A percentile compares a stretch with the other conserved stretches of the same genome.
phyloP scores from a whole-genome alignment of 495 filamentous ascomycete genomes.

The Cenococcum geophilum region DNA sequence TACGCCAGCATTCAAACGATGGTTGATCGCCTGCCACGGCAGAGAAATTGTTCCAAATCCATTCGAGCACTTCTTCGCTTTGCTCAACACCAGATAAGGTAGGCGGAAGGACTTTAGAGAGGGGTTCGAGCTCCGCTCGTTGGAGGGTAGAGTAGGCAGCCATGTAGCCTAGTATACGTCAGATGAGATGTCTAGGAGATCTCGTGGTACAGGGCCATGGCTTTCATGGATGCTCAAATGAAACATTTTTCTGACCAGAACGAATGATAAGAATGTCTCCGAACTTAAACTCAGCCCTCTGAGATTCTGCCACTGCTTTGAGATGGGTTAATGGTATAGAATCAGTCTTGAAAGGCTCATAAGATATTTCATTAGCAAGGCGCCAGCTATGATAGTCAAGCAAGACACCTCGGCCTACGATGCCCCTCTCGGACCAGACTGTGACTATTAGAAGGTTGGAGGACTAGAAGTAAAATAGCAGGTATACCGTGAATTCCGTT shows the following conservation, averaged over 20 bases:
- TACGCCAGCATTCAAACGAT: constrained; percentile 37
- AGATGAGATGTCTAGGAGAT: not conserved
- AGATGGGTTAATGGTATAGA: constrained; percentile 45
- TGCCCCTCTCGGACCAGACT: constrained; percentile 41
- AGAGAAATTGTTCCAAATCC: constrained; percentile 36
- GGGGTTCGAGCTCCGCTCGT: constrained; percentile 34
- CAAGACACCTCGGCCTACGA: constrained; percentile 46
- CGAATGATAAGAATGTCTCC: constrained; percentile 54
- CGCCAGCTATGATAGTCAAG: constrained; percentile 39
- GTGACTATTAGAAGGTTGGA: not conserved
- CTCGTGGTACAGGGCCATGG: not conserved
- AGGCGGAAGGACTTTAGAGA: constrained; percentile 36
- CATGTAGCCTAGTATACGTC: constrained; percentile 41
- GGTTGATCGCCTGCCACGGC: constrained; percentile 37
- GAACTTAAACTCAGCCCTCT: constrained; percentile 46
- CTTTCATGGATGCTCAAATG: not conserved
- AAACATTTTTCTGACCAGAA: constrained; percentile 9
- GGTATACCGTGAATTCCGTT: constrained; percentile 47
- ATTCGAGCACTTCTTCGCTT: constrained; percentile 41
- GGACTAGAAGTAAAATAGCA: not conserved
- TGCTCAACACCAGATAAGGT: constrained; percentile 47
- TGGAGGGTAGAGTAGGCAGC: constrained; percentile 33
- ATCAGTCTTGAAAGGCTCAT: constrained; percentile 41
- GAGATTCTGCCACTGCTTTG: constrained; percentile 41
- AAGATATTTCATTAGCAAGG: constrained; percentile 25